These are phyloP conservation scores for Vickermania ingenoplastis DNA, from an alignment of 208 protist genomes.

Conservation along the genomic window DNA sequence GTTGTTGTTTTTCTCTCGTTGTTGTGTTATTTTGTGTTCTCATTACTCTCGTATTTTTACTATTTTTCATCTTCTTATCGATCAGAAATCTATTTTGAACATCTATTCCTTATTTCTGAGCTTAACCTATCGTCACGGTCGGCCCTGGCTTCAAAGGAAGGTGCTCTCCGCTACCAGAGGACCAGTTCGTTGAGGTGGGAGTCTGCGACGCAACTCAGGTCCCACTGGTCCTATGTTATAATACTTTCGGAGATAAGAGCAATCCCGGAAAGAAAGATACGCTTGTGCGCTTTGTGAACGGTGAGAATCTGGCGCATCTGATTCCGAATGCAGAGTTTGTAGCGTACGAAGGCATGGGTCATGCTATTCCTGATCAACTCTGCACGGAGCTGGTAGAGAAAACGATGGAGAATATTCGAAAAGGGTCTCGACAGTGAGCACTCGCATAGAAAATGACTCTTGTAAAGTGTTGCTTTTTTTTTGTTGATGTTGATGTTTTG, in stretches of 20 bases:
- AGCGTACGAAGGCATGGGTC: constrained; percentile 37
- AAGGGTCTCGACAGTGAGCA: too few species aligned
- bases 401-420: too few species aligned
- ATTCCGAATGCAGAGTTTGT: constrained; percentile 31
- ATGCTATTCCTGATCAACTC: constrained; percentile 27
- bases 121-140: too few species aligned
- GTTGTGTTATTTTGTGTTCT: too few species aligned
- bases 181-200: constrained; percentile 39
- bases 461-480: too few species aligned
- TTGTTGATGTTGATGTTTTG: too few species aligned
- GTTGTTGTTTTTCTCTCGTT: too few species aligned
- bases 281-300: constrained; percentile 44
- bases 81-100: too few species aligned
- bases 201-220: constrained; percentile 25
- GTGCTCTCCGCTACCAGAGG: constrained; percentile 24
- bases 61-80: too few species aligned
- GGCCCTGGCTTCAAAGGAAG: background rate
- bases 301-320: constrained; percentile 25
- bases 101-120: too few species aligned
- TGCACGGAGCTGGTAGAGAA: constrained; percentile 19
- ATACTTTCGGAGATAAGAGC: constrained; percentile 28
- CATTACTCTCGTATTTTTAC: too few species aligned
- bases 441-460: too few species aligned
- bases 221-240: constrained; percentile 57
- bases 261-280: constrained; percentile 45